These are phyloP conservation scores for Echinosphaeria canescens DNA, from an alignment of 2,329 filamentous ascomycete genomes.

Conservation along the genomic window DNA sequence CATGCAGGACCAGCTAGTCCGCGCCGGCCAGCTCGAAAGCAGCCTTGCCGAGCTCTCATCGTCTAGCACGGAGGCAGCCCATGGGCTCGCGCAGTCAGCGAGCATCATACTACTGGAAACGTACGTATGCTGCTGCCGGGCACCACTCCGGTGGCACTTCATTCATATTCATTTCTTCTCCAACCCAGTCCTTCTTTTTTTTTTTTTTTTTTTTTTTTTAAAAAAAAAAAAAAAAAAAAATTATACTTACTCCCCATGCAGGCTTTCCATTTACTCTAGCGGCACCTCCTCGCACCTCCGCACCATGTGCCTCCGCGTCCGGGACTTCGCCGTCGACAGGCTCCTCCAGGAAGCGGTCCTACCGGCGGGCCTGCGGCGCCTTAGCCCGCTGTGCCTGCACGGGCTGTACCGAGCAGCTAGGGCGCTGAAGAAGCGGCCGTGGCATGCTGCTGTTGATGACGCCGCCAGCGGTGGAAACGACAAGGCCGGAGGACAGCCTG, in stretches of 20 bases:
- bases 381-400: slow-evolving; percentile 15
- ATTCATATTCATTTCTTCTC: slow-evolving; percentile 8
- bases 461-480: too few species aligned
- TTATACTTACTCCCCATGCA: too few species aligned
- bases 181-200: slow-evolving; percentile 16
- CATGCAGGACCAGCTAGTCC: slow-evolving; percentile 5
- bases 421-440: too few species aligned
- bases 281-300: slow-evolving; percentile 13
- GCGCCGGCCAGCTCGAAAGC: slow-evolving; percentile 3
- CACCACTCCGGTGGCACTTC: slow-evolving; percentile 6
- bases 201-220: too few species aligned
- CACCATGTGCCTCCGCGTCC: slow-evolving; percentile 8
- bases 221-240: too few species aligned
- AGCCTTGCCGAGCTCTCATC: slow-evolving; percentile 1
- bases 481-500: too few species aligned
- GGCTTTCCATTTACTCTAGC: slow-evolving; percentile 8
- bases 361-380: slow-evolving; percentile 7
- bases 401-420: slow-evolving; percentile 15
- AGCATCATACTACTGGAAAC: slow-evolving; percentile 12
- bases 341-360: slow-evolving; percentile 6
- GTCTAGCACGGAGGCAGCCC: neutral
- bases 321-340: slow-evolving; percentile 9
- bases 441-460: too few species aligned
- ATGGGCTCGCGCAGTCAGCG: slow-evolving; percentile 5
- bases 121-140: slow-evolving; percentile 13